phyloP scores from a whole-genome alignment of 495 filamentous ascomycete genomes.

The Polyplosphaeria fusca region DNA sequence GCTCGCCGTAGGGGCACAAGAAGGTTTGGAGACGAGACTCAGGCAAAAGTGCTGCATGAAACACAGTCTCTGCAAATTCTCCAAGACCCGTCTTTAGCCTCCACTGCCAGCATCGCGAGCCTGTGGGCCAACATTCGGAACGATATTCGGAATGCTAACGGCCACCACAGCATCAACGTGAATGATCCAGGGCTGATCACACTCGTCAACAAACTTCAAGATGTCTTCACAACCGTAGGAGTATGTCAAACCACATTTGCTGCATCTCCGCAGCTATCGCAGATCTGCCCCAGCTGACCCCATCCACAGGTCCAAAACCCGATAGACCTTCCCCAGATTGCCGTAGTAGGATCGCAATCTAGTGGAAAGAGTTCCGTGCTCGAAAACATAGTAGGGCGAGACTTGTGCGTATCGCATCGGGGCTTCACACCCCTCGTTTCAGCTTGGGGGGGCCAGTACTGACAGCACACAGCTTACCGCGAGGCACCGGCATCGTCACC shows the following conservation, averaged over 20 bases:
- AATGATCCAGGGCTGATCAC: conserved; percentile 81
- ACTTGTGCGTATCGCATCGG: conserved; percentile 69
- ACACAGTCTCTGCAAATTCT: too few relatives aligned
- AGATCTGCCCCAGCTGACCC: conserved; percentile 16
- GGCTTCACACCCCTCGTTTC: conserved; percentile 7
- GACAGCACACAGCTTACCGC: conserved; percentile 67
- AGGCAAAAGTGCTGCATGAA: too few relatives aligned
- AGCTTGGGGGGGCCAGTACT: conserved; percentile 6
- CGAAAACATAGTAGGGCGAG: conserved; percentile 97
- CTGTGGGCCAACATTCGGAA: conserved; percentile 13
- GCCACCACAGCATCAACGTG: conserved; percentile 62
- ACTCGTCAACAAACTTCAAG: conserved; percentile 97
- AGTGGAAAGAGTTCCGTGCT: conserved; percentile 99
- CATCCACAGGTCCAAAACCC: conserved; percentile 79
- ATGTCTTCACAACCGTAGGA: conserved; percentile 98
- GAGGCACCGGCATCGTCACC: conserved; percentile 97
- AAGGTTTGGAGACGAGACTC: too few relatives aligned
- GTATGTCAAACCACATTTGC: too few relatives aligned
- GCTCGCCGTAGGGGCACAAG: too few relatives aligned
- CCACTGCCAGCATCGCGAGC: too few relatives aligned
- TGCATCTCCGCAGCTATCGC: background rate
- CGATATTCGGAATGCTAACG: conserved; percentile 17
- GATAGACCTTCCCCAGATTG: conserved; percentile 98
- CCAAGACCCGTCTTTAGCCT: too few relatives aligned
- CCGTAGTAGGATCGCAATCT: conserved; percentile 96